Conservation (phyloP, 768 basidiomycete species). For the Tricholoma flavovirens region DNA sequence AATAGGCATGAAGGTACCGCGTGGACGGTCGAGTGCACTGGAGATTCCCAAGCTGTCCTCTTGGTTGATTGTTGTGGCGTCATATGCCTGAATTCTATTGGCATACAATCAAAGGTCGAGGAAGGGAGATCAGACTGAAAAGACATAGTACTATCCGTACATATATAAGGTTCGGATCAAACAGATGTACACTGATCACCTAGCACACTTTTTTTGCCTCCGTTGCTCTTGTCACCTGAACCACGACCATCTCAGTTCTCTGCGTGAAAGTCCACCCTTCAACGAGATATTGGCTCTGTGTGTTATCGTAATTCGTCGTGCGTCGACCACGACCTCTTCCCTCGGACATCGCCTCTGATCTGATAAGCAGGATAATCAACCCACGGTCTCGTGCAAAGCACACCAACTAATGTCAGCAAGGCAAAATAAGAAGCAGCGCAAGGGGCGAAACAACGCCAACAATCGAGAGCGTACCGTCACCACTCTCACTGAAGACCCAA, state of each 20-base stretch:
- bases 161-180: conserved; percentile 18
- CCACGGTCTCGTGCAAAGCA: conserved; percentile 6
- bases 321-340: conserved; percentile 3
- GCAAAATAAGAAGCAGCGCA: conserved; percentile 57
- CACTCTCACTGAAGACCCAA: conserved; percentile 56
- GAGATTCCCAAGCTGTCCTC: not conserved
- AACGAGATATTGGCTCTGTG: not conserved
- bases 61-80: not conserved
- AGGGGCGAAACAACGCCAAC: conserved; percentile 45
- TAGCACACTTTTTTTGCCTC: conserved; percentile 9
- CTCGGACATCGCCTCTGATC: conserved; percentile 18
- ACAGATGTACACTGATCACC: conserved; percentile 11
- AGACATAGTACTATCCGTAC: not conserved
- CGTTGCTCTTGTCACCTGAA: conserved; percentile 5
- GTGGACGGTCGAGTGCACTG: not conserved
- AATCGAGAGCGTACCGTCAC: conserved; percentile 65
- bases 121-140: not conserved
- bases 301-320: not conserved
- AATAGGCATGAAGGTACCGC: not conserved
- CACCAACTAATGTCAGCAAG: conserved; percentile 46
- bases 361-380: conserved; percentile 16
- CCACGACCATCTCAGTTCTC: conserved; percentile 5
- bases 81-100: too few relatives aligned
- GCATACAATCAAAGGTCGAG: not conserved
- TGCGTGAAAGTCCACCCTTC: not conserved